A percentile compares a stretch with the other conserved stretches of the same genome.
Conservation (phyloP, 129 eudicot genomes). For the Calendula officinalis region DNA sequence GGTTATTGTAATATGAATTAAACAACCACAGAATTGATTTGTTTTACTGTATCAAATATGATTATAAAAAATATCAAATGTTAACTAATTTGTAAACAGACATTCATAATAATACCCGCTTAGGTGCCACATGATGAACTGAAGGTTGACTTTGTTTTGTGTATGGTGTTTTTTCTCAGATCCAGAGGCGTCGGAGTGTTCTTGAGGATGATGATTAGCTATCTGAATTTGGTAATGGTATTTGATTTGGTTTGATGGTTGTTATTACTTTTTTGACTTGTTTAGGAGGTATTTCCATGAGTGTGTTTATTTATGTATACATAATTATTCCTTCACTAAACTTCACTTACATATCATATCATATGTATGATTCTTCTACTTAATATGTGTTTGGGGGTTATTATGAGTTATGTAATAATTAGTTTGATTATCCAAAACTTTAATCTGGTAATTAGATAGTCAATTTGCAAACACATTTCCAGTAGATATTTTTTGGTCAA, state of each 20-base stretch:
- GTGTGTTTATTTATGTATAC: too few relatives aligned
- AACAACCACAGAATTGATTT: neutral
- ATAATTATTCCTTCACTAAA: too few relatives aligned
- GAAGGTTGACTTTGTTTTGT: constrained; percentile 18
- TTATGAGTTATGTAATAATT: too few relatives aligned
- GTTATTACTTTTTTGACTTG: neutral
- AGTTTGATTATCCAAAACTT: too few relatives aligned
- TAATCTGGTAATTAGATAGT: too few relatives aligned
- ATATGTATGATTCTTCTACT: too few relatives aligned
- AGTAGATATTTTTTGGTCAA: too few relatives aligned
- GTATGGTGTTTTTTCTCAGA: constrained; percentile 42
- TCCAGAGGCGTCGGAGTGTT: constrained; percentile 90
- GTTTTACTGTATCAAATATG: neutral
- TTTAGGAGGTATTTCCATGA: too few relatives aligned
- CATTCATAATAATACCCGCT: too few relatives aligned
- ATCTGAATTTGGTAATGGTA: constrained; percentile 1
- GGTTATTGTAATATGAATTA: neutral
- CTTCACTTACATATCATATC: too few relatives aligned
- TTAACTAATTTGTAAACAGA: neutral
- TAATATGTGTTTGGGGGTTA: too few relatives aligned
- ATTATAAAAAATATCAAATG: neutral
- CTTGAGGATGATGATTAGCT: constrained; percentile 89
- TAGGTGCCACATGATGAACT: neutral
- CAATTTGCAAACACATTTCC: too few relatives aligned
- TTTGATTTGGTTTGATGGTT: constrained; percentile 7